Percentiles rank a stretch among this genome's conserved stretches.
phyloP scores from a whole-genome alignment of 148 eudicot genomes.

The Persicaria tinctoria region DNA sequence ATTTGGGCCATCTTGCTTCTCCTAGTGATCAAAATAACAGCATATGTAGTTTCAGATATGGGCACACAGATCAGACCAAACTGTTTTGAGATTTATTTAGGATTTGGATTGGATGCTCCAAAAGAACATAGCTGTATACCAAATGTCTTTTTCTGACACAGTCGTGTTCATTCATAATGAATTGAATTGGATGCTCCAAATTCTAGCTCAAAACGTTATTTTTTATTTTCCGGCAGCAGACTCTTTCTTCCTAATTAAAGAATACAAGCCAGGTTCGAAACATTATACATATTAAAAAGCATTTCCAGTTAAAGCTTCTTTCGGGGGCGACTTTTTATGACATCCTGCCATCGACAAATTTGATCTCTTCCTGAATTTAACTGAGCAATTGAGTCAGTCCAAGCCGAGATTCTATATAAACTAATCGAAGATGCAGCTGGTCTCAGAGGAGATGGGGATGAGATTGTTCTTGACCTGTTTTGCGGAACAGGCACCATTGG shows the following conservation, averaged over 20 bases:
- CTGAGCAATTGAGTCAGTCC: slow-evolving; percentile 9
- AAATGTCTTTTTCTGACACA: no score
- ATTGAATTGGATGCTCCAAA: slow-evolving; percentile 72
- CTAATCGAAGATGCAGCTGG: slow-evolving; percentile 77
- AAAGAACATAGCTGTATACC: no score
- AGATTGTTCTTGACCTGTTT: slow-evolving; percentile 84
- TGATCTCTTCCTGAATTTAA: slow-evolving; percentile 13
- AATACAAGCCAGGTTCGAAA: slow-evolving; percentile 70
- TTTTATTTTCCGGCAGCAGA: no score
- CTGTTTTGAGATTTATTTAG: no score
- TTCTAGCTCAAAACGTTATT: no score
- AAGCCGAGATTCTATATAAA: slow-evolving; percentile 93
- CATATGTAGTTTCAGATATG: no score
- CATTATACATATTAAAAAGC: not conserved
- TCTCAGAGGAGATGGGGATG: slow-evolving; percentile 89
- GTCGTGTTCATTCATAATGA: slow-evolving; percentile 74
- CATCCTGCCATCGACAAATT: slow-evolving; percentile 1
- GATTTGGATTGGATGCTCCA: no score
- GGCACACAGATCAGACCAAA: no score
- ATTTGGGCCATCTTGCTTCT: no score
- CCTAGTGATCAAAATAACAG: no score
- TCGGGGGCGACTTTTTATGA: not conserved
- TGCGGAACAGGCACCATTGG: slow-evolving; percentile 99
- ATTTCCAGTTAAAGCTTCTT: not conserved
- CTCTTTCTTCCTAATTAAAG: slow-evolving; percentile 97